Percentiles rank a stretch among this genome's conserved stretches.
phyloP scores from a whole-genome alignment of 495 filamentous ascomycete species.

The Penicillium pancosmium region DNA sequence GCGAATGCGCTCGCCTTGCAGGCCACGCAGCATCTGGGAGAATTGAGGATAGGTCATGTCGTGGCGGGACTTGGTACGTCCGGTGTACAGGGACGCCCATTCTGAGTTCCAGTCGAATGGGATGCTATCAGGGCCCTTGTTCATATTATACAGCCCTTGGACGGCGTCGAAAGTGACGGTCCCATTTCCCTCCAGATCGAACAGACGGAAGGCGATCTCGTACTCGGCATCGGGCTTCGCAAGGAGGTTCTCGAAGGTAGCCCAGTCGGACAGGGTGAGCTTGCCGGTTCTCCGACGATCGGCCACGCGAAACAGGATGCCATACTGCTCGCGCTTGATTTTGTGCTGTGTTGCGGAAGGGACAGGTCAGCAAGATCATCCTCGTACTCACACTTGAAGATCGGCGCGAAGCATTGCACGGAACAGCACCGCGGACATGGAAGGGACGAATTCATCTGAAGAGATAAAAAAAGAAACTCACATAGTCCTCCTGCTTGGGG shows the following conservation, averaged over 20 bases:
- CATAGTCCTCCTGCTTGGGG: conserved; percentile 85
- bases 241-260: conserved; percentile 88
- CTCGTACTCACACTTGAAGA: background rate
- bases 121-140: conserved; percentile 77
- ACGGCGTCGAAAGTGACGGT: conserved; percentile 87
- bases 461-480: conserved; percentile 51
- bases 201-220: conserved; percentile 96
- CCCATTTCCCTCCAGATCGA: conserved; percentile 81
- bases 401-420: background rate
- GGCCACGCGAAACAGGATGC: conserved; percentile 86
- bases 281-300: conserved; percentile 73
- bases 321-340: conserved; percentile 92
- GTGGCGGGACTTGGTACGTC: conserved; percentile 79
- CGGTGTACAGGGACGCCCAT: conserved; percentile 95
- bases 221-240: conserved; percentile 96
- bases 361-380: conserved; percentile 19
- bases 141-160: conserved; percentile 73
- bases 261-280: conserved; percentile 83
- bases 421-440: background rate
- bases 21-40: conserved; percentile 93
- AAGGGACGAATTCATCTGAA: background rate
- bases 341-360: conserved; percentile 69
- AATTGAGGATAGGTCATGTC: conserved; percentile 95
- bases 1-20: conserved; percentile 92
- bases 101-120: conserved; percentile 97